phyloP scores from a whole-genome alignment of 2,329 filamentous ascomycete species.

The Xylariaceae sp. region DNA sequence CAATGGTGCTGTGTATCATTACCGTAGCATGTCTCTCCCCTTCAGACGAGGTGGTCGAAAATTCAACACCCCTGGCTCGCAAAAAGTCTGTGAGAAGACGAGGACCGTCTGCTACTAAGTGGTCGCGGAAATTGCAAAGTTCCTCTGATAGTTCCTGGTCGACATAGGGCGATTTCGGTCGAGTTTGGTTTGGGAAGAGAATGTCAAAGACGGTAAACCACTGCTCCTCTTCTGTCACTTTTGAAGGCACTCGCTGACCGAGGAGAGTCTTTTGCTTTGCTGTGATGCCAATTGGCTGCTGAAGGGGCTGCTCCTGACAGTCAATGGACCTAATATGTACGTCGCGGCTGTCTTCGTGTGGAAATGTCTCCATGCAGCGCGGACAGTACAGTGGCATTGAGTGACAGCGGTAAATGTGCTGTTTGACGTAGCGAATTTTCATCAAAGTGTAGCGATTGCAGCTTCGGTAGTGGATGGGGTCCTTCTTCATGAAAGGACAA shows the following conservation, averaged over 20 bases:
- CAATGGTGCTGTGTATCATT: too few relatives aligned
- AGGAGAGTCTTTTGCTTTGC: neutral
- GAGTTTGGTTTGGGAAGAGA: neutral
- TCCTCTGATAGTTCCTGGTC: neutral
- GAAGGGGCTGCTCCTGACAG: neutral
- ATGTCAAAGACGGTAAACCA: neutral
- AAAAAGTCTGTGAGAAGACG: too few relatives aligned
- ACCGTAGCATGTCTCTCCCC: too few relatives aligned
- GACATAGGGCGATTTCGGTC: neutral
- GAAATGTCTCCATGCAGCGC: neutral
- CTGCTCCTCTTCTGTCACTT: neutral
- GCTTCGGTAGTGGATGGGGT: neutral
- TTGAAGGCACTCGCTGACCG: neutral
- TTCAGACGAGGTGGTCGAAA: too few relatives aligned
- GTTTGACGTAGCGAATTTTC: neutral
- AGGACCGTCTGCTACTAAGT: too few relatives aligned
- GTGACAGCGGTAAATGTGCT: neutral
- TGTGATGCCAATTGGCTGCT: neutral
- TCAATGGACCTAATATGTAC: neutral
- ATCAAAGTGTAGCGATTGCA: neutral
- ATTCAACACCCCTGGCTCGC: too few relatives aligned
- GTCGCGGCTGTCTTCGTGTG: neutral
- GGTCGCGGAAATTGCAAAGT: neutral
- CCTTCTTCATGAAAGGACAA: neutral
- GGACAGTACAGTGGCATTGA: neutral